Conservation (phyloP, 768 basidiomycete species). For the Lentinula boryana region DNA sequence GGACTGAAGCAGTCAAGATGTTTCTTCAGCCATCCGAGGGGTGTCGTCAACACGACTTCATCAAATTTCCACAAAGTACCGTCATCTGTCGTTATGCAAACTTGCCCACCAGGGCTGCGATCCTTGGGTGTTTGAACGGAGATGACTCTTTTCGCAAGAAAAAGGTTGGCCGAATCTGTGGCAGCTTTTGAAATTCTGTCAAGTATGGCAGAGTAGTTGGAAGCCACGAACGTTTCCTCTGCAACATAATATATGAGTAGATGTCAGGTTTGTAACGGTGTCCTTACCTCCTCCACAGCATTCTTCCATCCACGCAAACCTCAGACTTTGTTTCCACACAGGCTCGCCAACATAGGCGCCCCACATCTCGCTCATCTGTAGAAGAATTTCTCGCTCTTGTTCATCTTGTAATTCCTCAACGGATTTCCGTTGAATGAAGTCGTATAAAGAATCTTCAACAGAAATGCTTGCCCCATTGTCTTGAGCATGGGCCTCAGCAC, state of each 20-base stretch:
- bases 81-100: conserved; percentile 10
- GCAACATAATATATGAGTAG: background rate
- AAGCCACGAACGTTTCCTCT: conserved; percentile 16
- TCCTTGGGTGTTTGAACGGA: conserved; percentile 10
- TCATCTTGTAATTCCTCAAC: conserved; percentile 7
- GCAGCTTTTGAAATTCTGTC: conserved; percentile 9
- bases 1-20: conserved; percentile 11
- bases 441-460: conserved; percentile 9
- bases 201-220: conserved; percentile 13
- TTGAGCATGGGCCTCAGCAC: conserved; percentile 9
- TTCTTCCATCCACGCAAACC: conserved; percentile 17
- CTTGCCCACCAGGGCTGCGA: conserved; percentile 2
- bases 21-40: conserved; percentile 14
- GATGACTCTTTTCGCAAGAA: conserved; percentile 10
- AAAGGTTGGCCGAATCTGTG: conserved; percentile 9
- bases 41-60: conserved; percentile 13
- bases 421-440: conserved; percentile 12
- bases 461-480: conserved; percentile 11
- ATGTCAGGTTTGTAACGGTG: background rate
- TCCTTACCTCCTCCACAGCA: conserved; percentile 15
- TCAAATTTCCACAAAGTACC: conserved; percentile 12
- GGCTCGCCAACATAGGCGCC: conserved; percentile 16
- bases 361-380: conserved; percentile 16
- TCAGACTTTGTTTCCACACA: conserved; percentile 15
- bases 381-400: conserved; percentile 11